These are phyloP conservation scores for Auriscalpium orientale DNA, from an alignment of 768 basidiomycete species.

Conservation along the genomic window DNA sequence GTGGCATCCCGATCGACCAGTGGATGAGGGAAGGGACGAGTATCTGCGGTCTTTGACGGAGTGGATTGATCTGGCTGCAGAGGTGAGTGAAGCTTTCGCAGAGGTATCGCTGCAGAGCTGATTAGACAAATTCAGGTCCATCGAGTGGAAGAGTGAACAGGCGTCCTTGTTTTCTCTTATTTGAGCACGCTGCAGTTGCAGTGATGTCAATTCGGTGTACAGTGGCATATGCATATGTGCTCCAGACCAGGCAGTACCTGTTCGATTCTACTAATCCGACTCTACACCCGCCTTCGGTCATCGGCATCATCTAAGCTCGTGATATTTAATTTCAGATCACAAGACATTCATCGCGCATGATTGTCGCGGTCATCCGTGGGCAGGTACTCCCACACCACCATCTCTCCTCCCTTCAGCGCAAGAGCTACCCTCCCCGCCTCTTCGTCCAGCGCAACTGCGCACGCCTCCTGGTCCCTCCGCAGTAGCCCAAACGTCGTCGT, in stretches of 20 bases:
- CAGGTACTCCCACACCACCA: conserved; percentile 43
- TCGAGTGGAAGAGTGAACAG: background rate
- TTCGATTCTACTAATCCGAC: no score
- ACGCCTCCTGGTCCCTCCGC: conserved; percentile 44
- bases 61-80: conserved; percentile 58
- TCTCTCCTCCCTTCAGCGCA: conserved; percentile 33
- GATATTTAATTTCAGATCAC: no score
- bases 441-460: conserved; percentile 31
- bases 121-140: background rate
- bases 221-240: no score
- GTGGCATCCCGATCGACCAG: conserved; percentile 68
- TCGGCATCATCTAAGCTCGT: no score
- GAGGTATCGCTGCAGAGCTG: background rate
- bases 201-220: no score
- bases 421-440: conserved; percentile 30
- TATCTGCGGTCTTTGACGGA: conserved; percentile 62
- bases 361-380: background rate
- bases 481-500: conserved; percentile 39
- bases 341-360: no score
- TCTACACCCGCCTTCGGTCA: no score
- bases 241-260: no score
- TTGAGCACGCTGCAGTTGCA: no score
- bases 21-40: conserved; percentile 65
- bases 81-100: conserved; percentile 35
- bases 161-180: no score